Evolutionary conservation across 2,329 filamentous ascomycete genomes (phyloP).

Genomic region (Purpureocillium takamizusanense): DNA sequence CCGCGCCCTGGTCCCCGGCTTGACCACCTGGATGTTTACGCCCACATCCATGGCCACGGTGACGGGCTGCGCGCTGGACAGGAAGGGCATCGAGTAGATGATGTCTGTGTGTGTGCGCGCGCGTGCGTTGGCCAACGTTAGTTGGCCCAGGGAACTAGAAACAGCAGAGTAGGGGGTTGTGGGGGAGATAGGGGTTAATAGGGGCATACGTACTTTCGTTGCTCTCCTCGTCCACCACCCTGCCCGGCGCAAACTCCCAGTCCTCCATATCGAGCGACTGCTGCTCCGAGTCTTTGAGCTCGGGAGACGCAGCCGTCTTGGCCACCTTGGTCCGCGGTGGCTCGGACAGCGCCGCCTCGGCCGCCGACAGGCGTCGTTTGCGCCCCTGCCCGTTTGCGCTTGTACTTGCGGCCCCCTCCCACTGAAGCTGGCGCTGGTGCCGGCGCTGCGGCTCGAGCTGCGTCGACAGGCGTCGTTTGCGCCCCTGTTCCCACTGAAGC

Average conservation of each 20-base stretch:
- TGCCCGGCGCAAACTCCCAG: conserved; percentile 32
- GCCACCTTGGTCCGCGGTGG: not conserved
- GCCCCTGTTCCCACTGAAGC: not conserved
- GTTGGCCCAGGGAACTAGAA: not conserved
- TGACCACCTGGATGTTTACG: conserved; percentile 31
- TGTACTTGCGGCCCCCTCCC: not conserved
- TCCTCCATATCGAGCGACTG: conserved; percentile 4
- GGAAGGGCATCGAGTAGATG: conserved; percentile 33
- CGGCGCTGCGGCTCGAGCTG: too few relatives aligned
- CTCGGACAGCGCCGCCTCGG: not conserved
- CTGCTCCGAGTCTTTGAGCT: not conserved
- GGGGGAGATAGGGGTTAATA: not conserved
- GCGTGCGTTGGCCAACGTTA: too few relatives aligned
- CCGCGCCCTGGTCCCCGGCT: conserved; percentile 24
- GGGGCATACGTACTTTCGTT: conserved; percentile 24
- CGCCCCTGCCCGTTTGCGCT: not conserved
- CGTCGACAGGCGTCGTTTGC: not conserved
- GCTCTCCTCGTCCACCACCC: conserved; percentile 18
- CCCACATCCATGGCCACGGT: conserved; percentile 25
- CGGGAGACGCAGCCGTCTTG: not conserved
- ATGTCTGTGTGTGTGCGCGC: conserved; percentile 20
- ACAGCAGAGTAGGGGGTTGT: too few relatives aligned
- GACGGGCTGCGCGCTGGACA: conserved; percentile 26
- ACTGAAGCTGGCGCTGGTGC: not conserved
- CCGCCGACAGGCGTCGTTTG: not conserved